Base-by-base conservation (phyloP, 1,139 yeast genomes). In the Hemisphaericaspora subhashii region DNA sequence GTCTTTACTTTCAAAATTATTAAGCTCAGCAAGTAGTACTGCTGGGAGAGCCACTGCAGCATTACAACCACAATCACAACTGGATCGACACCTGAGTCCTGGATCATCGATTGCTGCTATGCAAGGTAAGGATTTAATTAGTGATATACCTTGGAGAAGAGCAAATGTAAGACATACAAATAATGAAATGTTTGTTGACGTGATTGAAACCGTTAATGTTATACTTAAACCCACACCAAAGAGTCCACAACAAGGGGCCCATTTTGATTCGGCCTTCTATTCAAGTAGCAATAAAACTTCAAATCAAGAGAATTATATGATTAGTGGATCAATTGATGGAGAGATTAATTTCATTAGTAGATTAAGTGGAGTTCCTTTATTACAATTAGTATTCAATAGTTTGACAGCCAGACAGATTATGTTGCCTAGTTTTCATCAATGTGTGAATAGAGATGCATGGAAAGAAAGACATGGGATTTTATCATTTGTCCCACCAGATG, bases 401-500 rank as follows among this genome's bases (percentile, higher is more conserved):
- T 67, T 62, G 18, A 76, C 74, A 2, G 65, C 69, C 39, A 60
- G 69, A 25, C 31, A 35, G 9, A 44, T 78, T 25, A 72, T 72
- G 4, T 49, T 66, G 6, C 86, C 90, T 0, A 62, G 73, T 23
- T 74, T 83, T 46, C 92, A 85, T 53, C 73, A 68, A 27, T 77
- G 86, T 51, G 74, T 85, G 1, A 68, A 78, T 40, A 47, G 68
- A 4, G 71, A 64, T 20, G 56, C 58, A 22, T 80, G 83, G 82
- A 38, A 48, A 9, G 46, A 52, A 9, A 54, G 53, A 5, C 48
- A 45, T n/a, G 78, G 77, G 0, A 47, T 66, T 0, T 55, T 89
- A 31, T 68, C 80, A 12, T 87, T 90, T 53, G 74, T 86, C 15
- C 98, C 98, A 3, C 96, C 98, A 0, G 97, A 92, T 58, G 98